Conservation (phyloP, 2,329 filamentous ascomycete species). For the Capronia epimyces region DNA sequence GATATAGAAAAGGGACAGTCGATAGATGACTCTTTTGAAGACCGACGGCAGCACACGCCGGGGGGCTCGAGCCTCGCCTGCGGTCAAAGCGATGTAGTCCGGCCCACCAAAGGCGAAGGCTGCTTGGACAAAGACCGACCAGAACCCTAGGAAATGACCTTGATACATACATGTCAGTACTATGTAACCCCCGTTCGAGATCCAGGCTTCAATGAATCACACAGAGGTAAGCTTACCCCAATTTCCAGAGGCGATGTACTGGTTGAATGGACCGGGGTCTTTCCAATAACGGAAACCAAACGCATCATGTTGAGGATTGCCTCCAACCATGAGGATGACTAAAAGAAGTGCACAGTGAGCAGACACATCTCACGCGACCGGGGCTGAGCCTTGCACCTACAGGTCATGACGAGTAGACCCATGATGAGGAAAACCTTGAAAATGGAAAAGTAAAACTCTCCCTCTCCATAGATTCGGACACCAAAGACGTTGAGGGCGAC, state of each 20-base stretch:
- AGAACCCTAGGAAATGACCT: conserved; percentile 43
- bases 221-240: neutral
- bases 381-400: conserved; percentile 42
- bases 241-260: neutral
- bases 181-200: conserved; percentile 4
- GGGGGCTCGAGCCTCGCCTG: conserved; percentile 58
- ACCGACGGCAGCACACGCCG: conserved; percentile 60
- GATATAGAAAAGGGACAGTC: conserved; percentile 67
- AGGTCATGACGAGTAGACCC: conserved; percentile 35
- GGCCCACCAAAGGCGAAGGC: conserved; percentile 59
- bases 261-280: conserved; percentile 30
- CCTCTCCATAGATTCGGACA: conserved; percentile 28
- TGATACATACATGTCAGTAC: conserved; percentile 11
- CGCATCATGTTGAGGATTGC: conserved; percentile 42
- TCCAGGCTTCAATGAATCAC: no score
- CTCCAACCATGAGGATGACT: conserved; percentile 47
- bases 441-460: conserved; percentile 37
- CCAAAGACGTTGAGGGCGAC: neutral
- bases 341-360: no score
- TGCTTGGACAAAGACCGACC: conserved; percentile 65
- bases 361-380: no score
- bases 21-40: conserved; percentile 63
- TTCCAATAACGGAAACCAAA: conserved; percentile 58
- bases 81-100: conserved; percentile 56
- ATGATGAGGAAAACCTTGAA: neutral